Conservation (phyloP, 192 early-diverging fungal genomes). For the Cetraspora pellucida region DNA sequence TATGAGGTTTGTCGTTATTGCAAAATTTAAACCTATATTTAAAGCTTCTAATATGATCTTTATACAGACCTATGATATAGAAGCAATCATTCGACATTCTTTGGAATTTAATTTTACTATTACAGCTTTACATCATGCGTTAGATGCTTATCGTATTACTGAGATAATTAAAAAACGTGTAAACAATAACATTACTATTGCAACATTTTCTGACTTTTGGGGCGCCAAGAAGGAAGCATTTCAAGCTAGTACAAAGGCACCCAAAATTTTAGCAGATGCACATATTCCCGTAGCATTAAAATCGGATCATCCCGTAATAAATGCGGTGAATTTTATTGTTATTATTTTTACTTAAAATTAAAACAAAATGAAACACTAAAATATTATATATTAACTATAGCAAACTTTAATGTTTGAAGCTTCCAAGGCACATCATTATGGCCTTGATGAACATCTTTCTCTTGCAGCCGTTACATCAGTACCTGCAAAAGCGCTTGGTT, state of each 20-base stretch:
- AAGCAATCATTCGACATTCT: conserved; percentile 71
- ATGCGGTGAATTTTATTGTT: conserved; percentile 44
- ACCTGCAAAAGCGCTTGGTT: conserved; percentile 69
- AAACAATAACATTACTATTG: conserved; percentile 64
- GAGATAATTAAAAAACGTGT: conserved; percentile 58
- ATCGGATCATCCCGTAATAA: conserved; percentile 77
- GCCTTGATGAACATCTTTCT: conserved; percentile 58
- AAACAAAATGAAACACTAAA: not conserved
- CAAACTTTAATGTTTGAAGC: conserved; percentile 79
- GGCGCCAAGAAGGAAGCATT: conserved; percentile 82
- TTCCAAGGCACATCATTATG: conserved; percentile 73
- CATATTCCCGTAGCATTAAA: conserved; percentile 78
- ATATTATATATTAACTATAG: not conserved
- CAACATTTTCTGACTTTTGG: conserved; percentile 69
- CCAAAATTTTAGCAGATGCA: conserved; percentile 63
- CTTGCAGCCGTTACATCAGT: conserved; percentile 70
- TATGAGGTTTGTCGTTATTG: conserved; percentile 46
- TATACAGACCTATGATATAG: conserved; percentile 61
- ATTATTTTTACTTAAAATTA: no score
- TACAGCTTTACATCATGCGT: conserved; percentile 75
- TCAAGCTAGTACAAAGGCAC: conserved; percentile 59
- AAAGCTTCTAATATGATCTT: not conserved
- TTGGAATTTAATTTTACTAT: conserved; percentile 78
- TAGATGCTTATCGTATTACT: conserved; percentile 73
- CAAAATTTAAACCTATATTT: not conserved